A percentile compares a stretch with the other conserved stretches of the same genome.
phyloP scores from a whole-genome alignment of 1,139 yeast genomes.

The Scheffersomyces lignicola region DNA sequence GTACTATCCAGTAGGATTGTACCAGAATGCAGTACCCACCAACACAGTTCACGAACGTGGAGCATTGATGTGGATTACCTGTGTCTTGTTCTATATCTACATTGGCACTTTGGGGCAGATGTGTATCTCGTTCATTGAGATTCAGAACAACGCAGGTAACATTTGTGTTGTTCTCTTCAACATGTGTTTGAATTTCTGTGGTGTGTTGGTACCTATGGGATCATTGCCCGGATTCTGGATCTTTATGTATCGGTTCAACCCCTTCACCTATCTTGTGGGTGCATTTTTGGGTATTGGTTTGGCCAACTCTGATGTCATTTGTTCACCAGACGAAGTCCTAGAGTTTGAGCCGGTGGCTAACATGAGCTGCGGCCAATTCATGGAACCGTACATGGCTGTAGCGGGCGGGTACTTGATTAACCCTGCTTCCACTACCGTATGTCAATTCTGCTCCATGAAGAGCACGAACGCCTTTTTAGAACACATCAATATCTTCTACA shows the following conservation, averaged over 20 bases:
- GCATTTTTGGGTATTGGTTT: conserved; percentile 54
- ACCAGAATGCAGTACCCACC: conserved; percentile 48
- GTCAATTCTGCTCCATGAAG: conserved; percentile 21
- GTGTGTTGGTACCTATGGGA: conserved; percentile 26
- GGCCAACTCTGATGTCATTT: conserved; percentile 48
- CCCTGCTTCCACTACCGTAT: conserved; percentile 14
- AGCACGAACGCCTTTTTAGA: conserved; percentile 22
- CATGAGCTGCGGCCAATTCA: conserved; percentile 34
- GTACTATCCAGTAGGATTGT: conserved; percentile 79
- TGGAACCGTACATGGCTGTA: conserved; percentile 8
- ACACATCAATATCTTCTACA: conserved; percentile 15
- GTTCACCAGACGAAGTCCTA: conserved; percentile 49
- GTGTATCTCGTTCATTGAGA: conserved; percentile 38
- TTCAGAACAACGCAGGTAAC: conserved; percentile 41
- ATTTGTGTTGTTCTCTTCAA: conserved; percentile 25
- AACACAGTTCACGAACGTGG: conserved; percentile 33
- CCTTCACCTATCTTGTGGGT: conserved; percentile 44
- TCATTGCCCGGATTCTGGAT: conserved; percentile 37
- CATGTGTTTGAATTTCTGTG: conserved; percentile 36
- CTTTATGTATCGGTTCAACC: conserved; percentile 12
- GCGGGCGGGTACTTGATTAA: conserved; percentile 29
- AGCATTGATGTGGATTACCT: conserved; percentile 43
- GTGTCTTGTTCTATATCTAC: conserved; percentile 38
- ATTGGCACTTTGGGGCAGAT: conserved; percentile 40
- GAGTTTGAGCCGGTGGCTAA: conserved; percentile 39